phyloP scores from a whole-genome alignment of 371 early-diverging fungal genomes.

The Funneliformis caledonium region DNA sequence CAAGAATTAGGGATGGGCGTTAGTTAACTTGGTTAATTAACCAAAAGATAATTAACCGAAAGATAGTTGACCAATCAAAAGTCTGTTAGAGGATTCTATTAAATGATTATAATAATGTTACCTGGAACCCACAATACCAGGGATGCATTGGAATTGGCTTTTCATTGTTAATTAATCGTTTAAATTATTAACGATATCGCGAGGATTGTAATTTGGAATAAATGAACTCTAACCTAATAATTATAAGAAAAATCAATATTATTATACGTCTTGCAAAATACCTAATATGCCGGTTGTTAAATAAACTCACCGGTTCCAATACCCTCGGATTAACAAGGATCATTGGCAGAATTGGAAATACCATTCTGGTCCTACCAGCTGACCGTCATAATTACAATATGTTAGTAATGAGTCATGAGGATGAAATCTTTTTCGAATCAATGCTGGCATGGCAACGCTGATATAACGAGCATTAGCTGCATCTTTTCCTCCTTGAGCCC shows the following conservation, averaged over 20 bases:
- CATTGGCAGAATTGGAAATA: constrained; percentile 97
- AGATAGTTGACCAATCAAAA: no score
- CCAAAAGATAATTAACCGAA: no score
- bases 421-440: constrained; percentile 83
- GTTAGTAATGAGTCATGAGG: constrained; percentile 88
- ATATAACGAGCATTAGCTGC: constrained; percentile 99
- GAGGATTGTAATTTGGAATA: constrained; percentile 90
- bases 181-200: constrained; percentile 92
- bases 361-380: constrained; percentile 96
- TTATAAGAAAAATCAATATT: constrained; percentile 1
- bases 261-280: neutral
- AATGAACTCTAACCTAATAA: constrained; percentile 72
- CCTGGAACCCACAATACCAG: constrained; percentile 95
- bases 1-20: no score
- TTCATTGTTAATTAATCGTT: constrained; percentile 82
- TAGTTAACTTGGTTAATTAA: no score
- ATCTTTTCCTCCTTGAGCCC: constrained; percentile 87
- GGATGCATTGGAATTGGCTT: constrained; percentile 86
- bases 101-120: neutral
- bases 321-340: no score
- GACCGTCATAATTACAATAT: constrained; percentile 95
- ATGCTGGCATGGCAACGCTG: constrained; percentile 78
- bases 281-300: neutral
- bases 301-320: neutral
- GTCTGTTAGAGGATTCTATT: neutral